Base-by-base conservation (phyloP, 495 filamentous ascomycete genomes). In the Penicillium alfredii region DNA sequence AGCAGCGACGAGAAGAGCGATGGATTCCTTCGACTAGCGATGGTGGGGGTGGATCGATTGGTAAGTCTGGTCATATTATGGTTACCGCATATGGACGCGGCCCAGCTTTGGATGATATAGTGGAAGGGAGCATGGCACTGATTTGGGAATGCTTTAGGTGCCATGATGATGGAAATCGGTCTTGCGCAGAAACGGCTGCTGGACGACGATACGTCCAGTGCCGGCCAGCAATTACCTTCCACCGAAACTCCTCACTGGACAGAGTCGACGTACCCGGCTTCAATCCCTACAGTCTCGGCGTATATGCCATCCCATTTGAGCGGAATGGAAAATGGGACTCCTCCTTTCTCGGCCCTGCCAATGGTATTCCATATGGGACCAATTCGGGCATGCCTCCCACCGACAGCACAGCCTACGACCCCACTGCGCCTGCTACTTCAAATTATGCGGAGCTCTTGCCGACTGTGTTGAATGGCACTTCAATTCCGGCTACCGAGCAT, bases 91-190 rank as follows among this genome's bases (percentile, higher is more conserved):
- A n/a, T n/a, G n/a, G n/a, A n/a, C n/a, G n/a, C n/a, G n/a, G n/a
- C n/a, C n/a, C n/a, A n/a, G n/a, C n/a, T n/a, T n/a, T n/a, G n/a
- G n/a, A n/a, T n/a, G n/a, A n/a, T n/a, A n/a, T n/a, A n/a, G 9
- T 14, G 27, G n/a, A 19, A 8, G 7, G 26, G 26, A 8, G 18
- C 23, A 29, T 16, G 15, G 20, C 7, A 13, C 31, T 13, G n/a
- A n/a, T n/a, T n/a, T n/a, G n/a, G n/a, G 22, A n/a, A 40, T 33
- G n/a, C 6, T 22, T 18, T 31, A 56, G 65, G 58, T 0, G 44
- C 56, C 9, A 60, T 64, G 55, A 65, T 67, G 53, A 61, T 43
- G 6, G 61, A 69, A 16, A 65, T 67, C 21, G 60, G 53, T 11
- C 41, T 60, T 12, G 64, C 64, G 8, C 62, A 66, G 34, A 41